Evolutionary conservation across 78 protist species (phyloP).

Genomic region (Guillardia theta): DNA sequence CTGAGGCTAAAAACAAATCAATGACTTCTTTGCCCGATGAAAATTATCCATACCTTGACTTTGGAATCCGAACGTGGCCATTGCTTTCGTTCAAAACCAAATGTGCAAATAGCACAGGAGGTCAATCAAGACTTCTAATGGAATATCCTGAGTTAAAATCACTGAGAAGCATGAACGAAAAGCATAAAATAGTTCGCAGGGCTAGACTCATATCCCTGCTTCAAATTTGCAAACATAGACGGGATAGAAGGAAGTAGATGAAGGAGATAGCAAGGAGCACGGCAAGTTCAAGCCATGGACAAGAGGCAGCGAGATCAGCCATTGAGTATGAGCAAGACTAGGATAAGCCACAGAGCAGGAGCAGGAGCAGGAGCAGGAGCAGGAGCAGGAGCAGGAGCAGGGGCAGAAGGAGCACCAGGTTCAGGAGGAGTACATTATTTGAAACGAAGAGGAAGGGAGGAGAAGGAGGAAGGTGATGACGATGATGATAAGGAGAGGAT

Average conservation of each 20-base stretch:
- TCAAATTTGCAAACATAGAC: background rate
- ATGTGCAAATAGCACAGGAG: too few species aligned
- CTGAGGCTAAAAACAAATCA: too few species aligned
- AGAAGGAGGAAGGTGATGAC: background rate
- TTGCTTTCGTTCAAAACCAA: too few species aligned
- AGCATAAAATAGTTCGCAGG: too few species aligned
- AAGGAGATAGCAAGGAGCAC: background rate
- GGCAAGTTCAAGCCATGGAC: background rate
- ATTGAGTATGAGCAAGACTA: background rate
- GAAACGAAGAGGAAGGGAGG: background rate
- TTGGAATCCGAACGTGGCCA: too few species aligned
- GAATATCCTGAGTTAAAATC: too few species aligned
- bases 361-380: background rate
- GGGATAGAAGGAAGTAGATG: background rate
- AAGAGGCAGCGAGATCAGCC: too few species aligned
- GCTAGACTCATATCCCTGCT: background rate
- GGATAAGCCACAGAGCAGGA: background rate
- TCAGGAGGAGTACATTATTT: background rate
- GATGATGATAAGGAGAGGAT: too few species aligned
- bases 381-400: background rate
- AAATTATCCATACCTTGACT: too few species aligned
- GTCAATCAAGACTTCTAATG: too few species aligned
- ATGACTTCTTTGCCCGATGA: too few species aligned
- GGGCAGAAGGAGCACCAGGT: background rate
- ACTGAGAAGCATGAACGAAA: too few species aligned